Conservation (phyloP, 805 yeast species). For the Kluyveromyces siamensis region DNA sequence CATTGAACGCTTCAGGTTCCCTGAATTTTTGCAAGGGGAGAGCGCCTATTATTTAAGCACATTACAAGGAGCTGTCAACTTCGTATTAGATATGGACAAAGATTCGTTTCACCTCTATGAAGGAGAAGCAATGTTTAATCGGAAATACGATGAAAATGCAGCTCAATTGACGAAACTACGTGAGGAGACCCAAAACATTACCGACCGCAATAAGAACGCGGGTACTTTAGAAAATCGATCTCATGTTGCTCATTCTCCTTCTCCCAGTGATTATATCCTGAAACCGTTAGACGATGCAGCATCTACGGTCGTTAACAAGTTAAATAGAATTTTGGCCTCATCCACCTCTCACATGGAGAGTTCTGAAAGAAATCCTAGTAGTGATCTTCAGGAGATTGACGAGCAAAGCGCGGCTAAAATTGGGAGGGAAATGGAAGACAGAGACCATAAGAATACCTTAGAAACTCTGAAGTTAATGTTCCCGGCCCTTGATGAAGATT, state of each 20-base stretch:
- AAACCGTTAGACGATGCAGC: constrained; percentile 23
- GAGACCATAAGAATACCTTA: constrained; percentile 39
- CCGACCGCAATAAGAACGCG: too few species aligned
- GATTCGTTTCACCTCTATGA: constrained; percentile 52
- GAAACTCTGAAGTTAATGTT: constrained; percentile 57
- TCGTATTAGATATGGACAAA: constrained; percentile 52
- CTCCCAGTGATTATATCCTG: constrained; percentile 14
- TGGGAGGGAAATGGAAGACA: constrained; percentile 31
- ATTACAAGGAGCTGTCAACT: constrained; percentile 80
- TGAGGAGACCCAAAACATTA: background rate
- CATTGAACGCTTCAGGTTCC: constrained; percentile 75
- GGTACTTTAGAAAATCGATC: background rate
- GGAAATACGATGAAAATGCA: constrained; percentile 37
- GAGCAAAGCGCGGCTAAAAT: constrained; percentile 12
- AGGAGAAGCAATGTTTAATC: constrained; percentile 46
- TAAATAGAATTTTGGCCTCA: constrained; percentile 16
- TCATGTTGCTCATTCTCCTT: background rate
- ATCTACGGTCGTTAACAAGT: constrained; percentile 12
- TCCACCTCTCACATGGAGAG: constrained; percentile 1
- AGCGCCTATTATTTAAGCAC: constrained; percentile 86
- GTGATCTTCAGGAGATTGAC: constrained; percentile 4
- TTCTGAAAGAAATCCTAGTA: background rate
- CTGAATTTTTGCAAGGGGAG: constrained; percentile 74
- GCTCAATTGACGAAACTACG: constrained; percentile 26
- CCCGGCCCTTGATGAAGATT: constrained; percentile 59